These are phyloP conservation scores for Tolypocladium album DNA, from an alignment of 2,329 filamentous ascomycete genomes.

Conservation along the genomic window DNA sequence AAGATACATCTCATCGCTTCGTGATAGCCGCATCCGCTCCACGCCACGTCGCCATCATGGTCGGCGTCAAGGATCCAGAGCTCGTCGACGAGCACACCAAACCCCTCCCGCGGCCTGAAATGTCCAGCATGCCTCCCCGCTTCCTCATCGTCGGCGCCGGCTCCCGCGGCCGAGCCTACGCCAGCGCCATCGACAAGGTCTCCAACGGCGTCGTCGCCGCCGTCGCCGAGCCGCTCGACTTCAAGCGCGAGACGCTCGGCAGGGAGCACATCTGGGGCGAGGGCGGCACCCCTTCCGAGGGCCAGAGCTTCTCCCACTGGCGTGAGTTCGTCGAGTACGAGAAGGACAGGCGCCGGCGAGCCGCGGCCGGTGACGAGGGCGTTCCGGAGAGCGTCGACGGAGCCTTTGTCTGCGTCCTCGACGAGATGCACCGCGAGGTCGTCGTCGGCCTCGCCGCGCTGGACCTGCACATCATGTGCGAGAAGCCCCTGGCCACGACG, in stretches of 20 bases:
- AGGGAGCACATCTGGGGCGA: constrained; percentile 61
- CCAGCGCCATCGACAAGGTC: constrained; percentile 51
- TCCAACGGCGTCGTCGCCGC: constrained; percentile 61
- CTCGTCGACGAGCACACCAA: constrained; percentile 10
- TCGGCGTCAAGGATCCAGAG: constrained; percentile 10
- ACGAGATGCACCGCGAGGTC: constrained; percentile 80
- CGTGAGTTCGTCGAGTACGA: constrained; percentile 68
- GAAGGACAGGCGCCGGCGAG: constrained; percentile 43
- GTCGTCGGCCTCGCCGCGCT: constrained; percentile 61
- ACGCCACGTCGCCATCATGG: constrained; percentile 7
- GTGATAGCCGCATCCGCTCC: background rate
- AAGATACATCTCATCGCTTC: background rate
- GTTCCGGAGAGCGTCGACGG: constrained; percentile 49
- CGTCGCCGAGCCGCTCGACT: constrained; percentile 70
- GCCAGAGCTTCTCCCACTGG: constrained; percentile 67
- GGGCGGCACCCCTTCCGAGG: constrained; percentile 32
- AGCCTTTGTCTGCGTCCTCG: constrained; percentile 58
- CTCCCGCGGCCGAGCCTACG: constrained; percentile 67
- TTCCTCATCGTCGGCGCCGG: constrained; percentile 78
- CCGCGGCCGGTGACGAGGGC: constrained; percentile 31
- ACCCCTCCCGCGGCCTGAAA: constrained; percentile 29
- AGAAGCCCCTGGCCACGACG: constrained; percentile 83
- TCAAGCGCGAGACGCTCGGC: constrained; percentile 65
- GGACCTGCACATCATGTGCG: constrained; percentile 78
- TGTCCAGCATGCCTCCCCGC: constrained; percentile 44